These are phyloP conservation scores for Colletotrichum viniferum DNA, from an alignment of 2,329 filamentous ascomycete species.

Conservation along the genomic window DNA sequence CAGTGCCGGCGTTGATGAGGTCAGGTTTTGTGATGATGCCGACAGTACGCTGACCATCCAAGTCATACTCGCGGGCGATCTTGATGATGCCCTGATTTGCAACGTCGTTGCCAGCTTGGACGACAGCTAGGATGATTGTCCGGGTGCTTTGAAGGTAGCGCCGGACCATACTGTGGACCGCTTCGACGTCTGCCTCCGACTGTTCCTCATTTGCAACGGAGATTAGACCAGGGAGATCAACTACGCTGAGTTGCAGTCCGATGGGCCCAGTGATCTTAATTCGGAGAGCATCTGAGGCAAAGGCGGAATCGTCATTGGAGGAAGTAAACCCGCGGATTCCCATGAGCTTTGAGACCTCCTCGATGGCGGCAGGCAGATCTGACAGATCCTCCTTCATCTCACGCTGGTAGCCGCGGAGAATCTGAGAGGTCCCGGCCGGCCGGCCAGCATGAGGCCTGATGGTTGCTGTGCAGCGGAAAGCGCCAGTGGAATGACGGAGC, in stretches of 20 bases:
- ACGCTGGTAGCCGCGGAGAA: background rate
- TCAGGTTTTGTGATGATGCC: constrained; percentile 66
- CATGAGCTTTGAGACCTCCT: constrained; percentile 17
- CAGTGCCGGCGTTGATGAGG: constrained; percentile 36
- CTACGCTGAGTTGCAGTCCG: constrained; percentile 44
- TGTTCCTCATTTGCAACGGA: constrained; percentile 37
- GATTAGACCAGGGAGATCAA: constrained; percentile 53
- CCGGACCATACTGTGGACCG: constrained; percentile 40
- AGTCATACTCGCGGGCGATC: constrained; percentile 23
- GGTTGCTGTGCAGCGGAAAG: background rate
- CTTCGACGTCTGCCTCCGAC: constrained; percentile 32
- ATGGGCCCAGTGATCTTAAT: constrained; percentile 27
- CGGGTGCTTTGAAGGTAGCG: constrained; percentile 43
- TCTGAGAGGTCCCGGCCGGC: background rate
- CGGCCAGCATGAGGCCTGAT: constrained; percentile 5
- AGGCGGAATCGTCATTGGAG: constrained; percentile 14
- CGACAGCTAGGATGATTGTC: constrained; percentile 50
- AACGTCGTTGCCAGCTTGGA: constrained; percentile 43
- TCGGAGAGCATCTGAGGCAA: constrained; percentile 26
- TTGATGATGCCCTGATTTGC: constrained; percentile 33
- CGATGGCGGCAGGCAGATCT: background rate
- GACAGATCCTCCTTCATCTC: constrained; percentile 13
- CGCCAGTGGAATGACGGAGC: constrained; percentile 37
- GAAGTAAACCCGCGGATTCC: background rate
- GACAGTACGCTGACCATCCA: constrained; percentile 46